Evolutionary conservation across 83 land plant species (phyloP).

Genomic region (Picea abies): DNA sequence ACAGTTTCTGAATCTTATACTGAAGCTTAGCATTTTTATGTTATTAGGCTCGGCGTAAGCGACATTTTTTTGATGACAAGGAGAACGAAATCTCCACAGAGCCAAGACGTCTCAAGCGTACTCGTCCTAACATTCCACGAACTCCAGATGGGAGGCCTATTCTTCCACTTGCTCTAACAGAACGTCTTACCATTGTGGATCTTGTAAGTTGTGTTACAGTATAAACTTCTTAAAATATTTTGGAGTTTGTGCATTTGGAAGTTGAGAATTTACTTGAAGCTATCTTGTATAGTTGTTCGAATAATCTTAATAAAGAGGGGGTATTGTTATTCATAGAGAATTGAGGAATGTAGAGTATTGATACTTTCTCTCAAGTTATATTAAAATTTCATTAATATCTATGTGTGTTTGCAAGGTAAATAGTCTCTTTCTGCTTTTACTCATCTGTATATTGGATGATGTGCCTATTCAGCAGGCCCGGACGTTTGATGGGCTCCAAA

Average conservation of each 20-base stretch:
- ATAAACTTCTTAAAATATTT: background rate
- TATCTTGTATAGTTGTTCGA: background rate
- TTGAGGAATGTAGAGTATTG: background rate
- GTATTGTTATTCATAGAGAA: background rate
- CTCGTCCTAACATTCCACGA: slow-evolving; percentile 30
- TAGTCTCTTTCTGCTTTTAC: background rate
- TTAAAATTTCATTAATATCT: background rate
- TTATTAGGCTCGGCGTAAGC: slow-evolving; percentile 30
- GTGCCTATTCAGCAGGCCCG: background rate
- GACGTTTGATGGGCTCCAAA: background rate
- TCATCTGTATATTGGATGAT: background rate
- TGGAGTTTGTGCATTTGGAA: background rate
- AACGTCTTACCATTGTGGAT: slow-evolving; percentile 32
- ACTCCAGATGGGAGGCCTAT: slow-evolving; percentile 33
- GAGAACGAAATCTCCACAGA: slow-evolving; percentile 25
- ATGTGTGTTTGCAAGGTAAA: background rate
- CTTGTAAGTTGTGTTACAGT: slow-evolving; percentile 26
- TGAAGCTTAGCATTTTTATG: slow-evolving; percentile 9
- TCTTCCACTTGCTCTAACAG: slow-evolving; percentile 36
- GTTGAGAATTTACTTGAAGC: background rate
- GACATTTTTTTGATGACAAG: slow-evolving; percentile 25
- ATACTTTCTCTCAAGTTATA: background rate
- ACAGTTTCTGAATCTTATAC: background rate
- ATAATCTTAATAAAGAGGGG: background rate
- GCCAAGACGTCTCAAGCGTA: slow-evolving; percentile 33